These are phyloP conservation scores for Uronychia binucleata DNA, from an alignment of 73 alveolate species.

Conservation along the genomic window DNA sequence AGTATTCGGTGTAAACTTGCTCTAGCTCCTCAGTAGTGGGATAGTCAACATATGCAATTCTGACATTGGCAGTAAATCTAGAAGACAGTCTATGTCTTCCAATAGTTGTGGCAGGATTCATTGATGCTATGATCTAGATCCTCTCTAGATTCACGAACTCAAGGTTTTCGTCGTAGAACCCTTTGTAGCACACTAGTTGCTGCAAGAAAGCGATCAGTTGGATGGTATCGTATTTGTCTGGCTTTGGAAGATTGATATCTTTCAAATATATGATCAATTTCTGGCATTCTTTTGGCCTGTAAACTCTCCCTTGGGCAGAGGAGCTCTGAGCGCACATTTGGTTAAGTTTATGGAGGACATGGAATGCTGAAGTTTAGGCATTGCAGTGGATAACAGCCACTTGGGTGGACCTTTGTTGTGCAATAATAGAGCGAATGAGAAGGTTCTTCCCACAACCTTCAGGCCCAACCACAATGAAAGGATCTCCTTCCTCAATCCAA, in stretches of 20 bases:
- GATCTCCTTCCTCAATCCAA: slow-evolving; percentile 96
- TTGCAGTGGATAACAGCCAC: slow-evolving; percentile 89
- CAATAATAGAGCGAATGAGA: slow-evolving; percentile 89
- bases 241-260: slow-evolving; percentile 99
- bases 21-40: slow-evolving; percentile 97
- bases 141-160: slow-evolving; percentile 98
- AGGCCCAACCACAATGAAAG: slow-evolving; percentile 99
- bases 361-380: slow-evolving; percentile 92
- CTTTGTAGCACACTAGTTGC: slow-evolving; percentile 98
- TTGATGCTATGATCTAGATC: slow-evolving; percentile 98
- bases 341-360: slow-evolving; percentile 97
- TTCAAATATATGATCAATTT: slow-evolving; percentile 96
- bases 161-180: slow-evolving; percentile 99
- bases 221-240: slow-evolving; percentile 99
- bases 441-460: slow-evolving; percentile 99
- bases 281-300: slow-evolving; percentile 96
- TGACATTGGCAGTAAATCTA: slow-evolving; percentile 99
- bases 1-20: slow-evolving; percentile 84
- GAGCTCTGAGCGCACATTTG: slow-evolving; percentile 97
- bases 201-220: slow-evolving; percentile 98
- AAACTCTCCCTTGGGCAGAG: slow-evolving; percentile 92
- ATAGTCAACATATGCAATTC: slow-evolving; percentile 96
- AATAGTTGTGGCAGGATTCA: slow-evolving; percentile 99
- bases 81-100: slow-evolving; percentile 99
- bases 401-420: slow-evolving; percentile 89